Base-by-base conservation (phyloP, 1,284 basidiomycete species). In the Rhodofomes roseus region DNA sequence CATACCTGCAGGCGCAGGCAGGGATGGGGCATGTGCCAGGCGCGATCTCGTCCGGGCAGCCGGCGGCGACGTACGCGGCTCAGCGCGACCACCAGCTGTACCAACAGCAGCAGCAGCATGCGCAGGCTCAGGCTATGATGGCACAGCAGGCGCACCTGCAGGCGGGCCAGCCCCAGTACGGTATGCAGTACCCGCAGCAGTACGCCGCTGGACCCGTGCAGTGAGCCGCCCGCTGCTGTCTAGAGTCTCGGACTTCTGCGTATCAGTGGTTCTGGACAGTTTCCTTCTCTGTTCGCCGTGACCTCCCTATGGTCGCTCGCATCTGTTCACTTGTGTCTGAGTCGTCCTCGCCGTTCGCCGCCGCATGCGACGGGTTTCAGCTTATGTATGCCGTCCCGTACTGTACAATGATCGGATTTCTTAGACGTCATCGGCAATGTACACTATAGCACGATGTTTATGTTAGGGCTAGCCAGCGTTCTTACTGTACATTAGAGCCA, bases 141-240 rank as follows among this genome's bases (percentile, higher is more conserved):
- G 66, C 66, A n/a, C 72, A 73, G 20, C 73, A 75, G 43, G 71
- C 71, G 12, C 75, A 78, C 8, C 36, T 52, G 41, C 74, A 75
- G 22, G 14, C 76, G 72, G 55, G 71, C 62, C 50, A 52, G 22
- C 2, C 50, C 11, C 31, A 37, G 50, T 36, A 77, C 41, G 62
- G 56, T 50, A 65, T 66, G 56, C 72, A 68, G 56, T 72, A 70
- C 56, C 64, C 68, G 7, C 61, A 64, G 58, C 70, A 69, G 60
- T 68, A 66, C 59, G 48, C 58, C 23, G 36, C 59, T 4, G 61
- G 61, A 2, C 50, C 50, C 16, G 50, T 52, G 29, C n/a, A 52
- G 31, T 52, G 22, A 20, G 50, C 5, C 12, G 6, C 12, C 25
- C 14, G 25, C 37, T 23, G 25, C 23, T 4, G 16, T 50, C n/a